phyloP scores from a whole-genome alignment of 2,329 filamentous ascomycete species.

The Calonectria pauciramosa region DNA sequence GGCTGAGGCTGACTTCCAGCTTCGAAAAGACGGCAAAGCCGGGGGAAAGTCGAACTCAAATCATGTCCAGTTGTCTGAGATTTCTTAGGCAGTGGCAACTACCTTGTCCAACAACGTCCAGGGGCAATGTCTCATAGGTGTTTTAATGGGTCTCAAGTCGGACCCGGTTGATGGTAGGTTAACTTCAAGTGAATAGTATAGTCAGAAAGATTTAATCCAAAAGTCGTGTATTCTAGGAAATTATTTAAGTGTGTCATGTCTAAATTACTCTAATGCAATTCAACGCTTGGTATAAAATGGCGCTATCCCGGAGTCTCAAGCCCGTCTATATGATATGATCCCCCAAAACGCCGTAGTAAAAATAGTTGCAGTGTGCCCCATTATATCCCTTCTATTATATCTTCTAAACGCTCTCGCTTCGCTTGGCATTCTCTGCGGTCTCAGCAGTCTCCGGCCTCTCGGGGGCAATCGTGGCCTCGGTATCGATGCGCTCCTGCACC shows the following conservation, averaged over 20 bases:
- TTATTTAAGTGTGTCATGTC: background rate
- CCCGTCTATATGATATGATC: background rate
- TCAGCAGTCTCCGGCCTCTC: background rate
- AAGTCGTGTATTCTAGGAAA: background rate
- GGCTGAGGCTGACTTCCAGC: slow-evolving; percentile 36
- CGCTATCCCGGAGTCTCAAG: background rate
- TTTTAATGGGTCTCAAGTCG: no score
- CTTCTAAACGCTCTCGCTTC: background rate
- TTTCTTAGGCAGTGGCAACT: background rate
- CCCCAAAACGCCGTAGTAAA: background rate
- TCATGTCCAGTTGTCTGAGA: background rate
- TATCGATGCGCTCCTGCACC: slow-evolving; percentile 10
- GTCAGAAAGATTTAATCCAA: background rate
- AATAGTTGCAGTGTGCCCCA: background rate
- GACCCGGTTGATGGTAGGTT: no score
- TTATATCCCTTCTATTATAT: background rate
- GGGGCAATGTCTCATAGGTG: no score
- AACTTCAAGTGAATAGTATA: background rate
- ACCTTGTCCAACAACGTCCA: background rate
- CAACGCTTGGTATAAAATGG: background rate
- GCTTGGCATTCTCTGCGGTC: background rate
- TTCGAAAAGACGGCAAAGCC: slow-evolving; percentile 15
- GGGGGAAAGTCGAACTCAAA: background rate
- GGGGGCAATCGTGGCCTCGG: background rate
- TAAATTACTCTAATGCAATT: background rate